Base-by-base conservation (phyloP, 2,329 filamentous ascomycete genomes). In the Claviceps purpurea region DNA sequence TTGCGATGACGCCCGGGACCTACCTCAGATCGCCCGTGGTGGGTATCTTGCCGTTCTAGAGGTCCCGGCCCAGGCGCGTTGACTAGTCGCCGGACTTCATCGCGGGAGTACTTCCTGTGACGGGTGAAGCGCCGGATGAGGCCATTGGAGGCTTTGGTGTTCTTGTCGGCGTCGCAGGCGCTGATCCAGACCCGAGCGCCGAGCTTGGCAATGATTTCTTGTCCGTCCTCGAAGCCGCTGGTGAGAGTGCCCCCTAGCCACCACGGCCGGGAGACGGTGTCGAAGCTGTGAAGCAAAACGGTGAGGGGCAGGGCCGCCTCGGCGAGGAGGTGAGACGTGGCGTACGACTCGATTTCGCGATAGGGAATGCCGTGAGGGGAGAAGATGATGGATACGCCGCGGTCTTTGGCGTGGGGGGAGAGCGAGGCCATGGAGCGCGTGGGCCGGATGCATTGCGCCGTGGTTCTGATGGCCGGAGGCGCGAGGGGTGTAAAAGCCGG, bases 271-370 rank as follows among this genome's bases (percentile, higher is more conserved):
- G 71, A 66, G 26, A 82, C 73, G 8, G 68, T 68, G 58, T 84
- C 78, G 64, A 85, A 81, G 50, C 76, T 78, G 62, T 86, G 82
- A 16, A 87, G 69, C 4, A 87, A 74, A 0, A 77, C 75, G 0
- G 79, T 84, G 18, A 87, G 67, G 0, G 81, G 82, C 2, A 84
- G 69, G 0, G 81, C 79, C 1, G 75, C 70, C 59, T 78, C 72
- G 1, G 69, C 62, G 2, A 78, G 67, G 3, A 85, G 75, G 59
- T 84, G 77, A 0, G 73, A 71, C 2, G 74, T 72, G 5, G 74
- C 72, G 60, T 82, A 86, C 6, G 75, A 67, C 34, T 71, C 66
- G 10, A 87, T 67, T 22, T 73, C 68, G 5, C 70, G 62, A 58
- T 77, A 79, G 0, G 73, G 68, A 41, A 81, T 75, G 13, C 82